Evolutionary conservation across 768 basidiomycete species (phyloP).

Genomic region (Plicaturopsis crispa): DNA sequence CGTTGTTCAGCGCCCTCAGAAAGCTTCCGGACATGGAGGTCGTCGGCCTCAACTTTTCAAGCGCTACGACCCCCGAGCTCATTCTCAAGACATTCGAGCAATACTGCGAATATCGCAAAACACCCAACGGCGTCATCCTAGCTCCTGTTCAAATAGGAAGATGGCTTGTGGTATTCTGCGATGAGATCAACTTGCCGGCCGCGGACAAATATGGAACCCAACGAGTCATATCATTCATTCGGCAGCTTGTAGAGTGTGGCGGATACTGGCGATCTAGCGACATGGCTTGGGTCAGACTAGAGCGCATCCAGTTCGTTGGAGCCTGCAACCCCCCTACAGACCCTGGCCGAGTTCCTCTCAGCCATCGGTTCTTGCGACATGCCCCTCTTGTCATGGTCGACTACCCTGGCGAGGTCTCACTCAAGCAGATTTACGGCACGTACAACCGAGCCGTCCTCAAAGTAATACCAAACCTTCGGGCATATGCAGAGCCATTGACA

Average conservation of each 20-base stretch:
- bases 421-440: slow-evolving; percentile 98
- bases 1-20: slow-evolving; percentile 92
- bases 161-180: slow-evolving; percentile 99
- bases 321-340: slow-evolving; percentile 99
- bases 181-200: slow-evolving; percentile 97
- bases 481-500: slow-evolving; percentile 90
- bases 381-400: slow-evolving; percentile 98
- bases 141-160: slow-evolving; percentile 92
- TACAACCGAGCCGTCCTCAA: slow-evolving; percentile 96
- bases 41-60: slow-evolving; percentile 98
- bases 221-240: slow-evolving; percentile 95
- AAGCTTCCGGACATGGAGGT: slow-evolving; percentile 99
- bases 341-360: slow-evolving; percentile 97
- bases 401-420: slow-evolving; percentile 93
- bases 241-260: slow-evolving; percentile 90
- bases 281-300: slow-evolving; percentile 95
- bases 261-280: slow-evolving; percentile 94
- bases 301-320: slow-evolving; percentile 99
- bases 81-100: slow-evolving; percentile 99
- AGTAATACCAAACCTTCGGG: slow-evolving; percentile 87
- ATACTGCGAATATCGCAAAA: slow-evolving; percentile 98
- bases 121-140: slow-evolving; percentile 94
- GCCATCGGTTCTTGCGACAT: slow-evolving; percentile 94
- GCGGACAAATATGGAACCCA: slow-evolving; percentile 98
- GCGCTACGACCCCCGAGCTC: slow-evolving; percentile 95